Conservation (phyloP, 306 rosid species). For the Prosopis cineraria region DNA sequence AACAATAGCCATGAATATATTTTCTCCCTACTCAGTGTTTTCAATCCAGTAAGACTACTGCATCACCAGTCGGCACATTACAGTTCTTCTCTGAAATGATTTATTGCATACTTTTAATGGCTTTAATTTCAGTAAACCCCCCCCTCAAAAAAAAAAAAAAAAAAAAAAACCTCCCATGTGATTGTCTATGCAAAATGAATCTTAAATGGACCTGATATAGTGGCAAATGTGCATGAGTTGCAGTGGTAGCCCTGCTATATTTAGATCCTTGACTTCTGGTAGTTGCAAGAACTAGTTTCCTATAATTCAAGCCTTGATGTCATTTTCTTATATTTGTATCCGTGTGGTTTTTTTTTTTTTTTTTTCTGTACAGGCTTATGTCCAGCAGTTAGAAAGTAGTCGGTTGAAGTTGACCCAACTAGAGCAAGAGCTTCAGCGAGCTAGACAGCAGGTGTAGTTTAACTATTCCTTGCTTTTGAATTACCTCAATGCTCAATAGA, state of each 20-base stretch:
- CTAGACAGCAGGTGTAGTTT: conserved; percentile 74
- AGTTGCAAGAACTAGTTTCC: background rate
- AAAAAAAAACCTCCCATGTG: background rate
- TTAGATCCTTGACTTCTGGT: background rate
- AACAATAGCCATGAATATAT: background rate
- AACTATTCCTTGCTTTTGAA: background rate
- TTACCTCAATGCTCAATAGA: background rate
- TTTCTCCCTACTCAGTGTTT: background rate
- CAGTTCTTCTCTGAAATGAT: background rate
- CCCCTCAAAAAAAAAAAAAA: no score
- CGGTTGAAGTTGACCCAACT: conserved; percentile 80
- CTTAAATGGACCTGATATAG: background rate
- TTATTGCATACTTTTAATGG: background rate
- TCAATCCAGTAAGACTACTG: background rate
- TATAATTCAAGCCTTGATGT: conserved; percentile 8
- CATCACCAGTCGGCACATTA: background rate
- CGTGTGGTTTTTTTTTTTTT: background rate
- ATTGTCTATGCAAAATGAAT: background rate
- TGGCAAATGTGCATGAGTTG: background rate
- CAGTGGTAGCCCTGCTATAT: background rate
- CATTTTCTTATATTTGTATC: background rate
- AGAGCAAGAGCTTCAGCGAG: conserved; percentile 94
- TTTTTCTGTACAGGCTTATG: conserved; percentile 75
- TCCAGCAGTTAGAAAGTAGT: conserved; percentile 88
- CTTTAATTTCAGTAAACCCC: background rate